Base-by-base conservation (phyloP, 2,329 filamentous ascomycete genomes). In the Verticillium albo-atrum region DNA sequence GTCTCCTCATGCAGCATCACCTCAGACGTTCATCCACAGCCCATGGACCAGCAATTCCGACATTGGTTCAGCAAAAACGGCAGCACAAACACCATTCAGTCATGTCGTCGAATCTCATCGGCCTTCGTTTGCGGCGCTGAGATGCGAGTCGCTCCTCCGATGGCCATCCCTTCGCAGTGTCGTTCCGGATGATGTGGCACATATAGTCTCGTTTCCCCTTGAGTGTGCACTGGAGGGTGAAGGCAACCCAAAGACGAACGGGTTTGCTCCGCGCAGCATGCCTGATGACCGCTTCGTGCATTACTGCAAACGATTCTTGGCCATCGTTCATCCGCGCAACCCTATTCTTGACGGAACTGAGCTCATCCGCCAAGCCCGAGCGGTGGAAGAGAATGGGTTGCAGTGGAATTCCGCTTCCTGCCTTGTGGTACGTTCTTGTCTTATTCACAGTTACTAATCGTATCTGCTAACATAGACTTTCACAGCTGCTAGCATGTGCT, bases 291-390 rank as follows among this genome's bases (percentile, higher is more conserved):
- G 51, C 2, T 59, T 63, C 9, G 58, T 62, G 12, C 37, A 55
- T 14, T 32, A 63, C 6, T 63, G 60, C 55, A 57, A 54, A 37
- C 63, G 47, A 35, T 68, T 69, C 52, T 57, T 68, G 1, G 54
- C 58, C 15, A 55, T 62, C 30, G 64, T 65, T 2, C 62, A 68
- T 32, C 62, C 62, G n/a, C 60, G 67, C 26, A 69, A 68, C 37
- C 66, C 63, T 3, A 62, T 67, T 4, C 50, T 68, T n/a, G 65
- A 68, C 4, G 63, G 57, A 0, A 50, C 57, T 4, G 64, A 66
- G 9, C 63, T 68, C n/a, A 20, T 65, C 15, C 52, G 27, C 5
- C 58, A 65, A 32, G 64, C 68, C 1, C 57, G 47, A 1, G 2
- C 47, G 3, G 37, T 37, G 0, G 26, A 51, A 1, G 63, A 65